Base-by-base conservation (phyloP, 2,329 filamentous ascomycete genomes). In the Penicillium sp. region DNA sequence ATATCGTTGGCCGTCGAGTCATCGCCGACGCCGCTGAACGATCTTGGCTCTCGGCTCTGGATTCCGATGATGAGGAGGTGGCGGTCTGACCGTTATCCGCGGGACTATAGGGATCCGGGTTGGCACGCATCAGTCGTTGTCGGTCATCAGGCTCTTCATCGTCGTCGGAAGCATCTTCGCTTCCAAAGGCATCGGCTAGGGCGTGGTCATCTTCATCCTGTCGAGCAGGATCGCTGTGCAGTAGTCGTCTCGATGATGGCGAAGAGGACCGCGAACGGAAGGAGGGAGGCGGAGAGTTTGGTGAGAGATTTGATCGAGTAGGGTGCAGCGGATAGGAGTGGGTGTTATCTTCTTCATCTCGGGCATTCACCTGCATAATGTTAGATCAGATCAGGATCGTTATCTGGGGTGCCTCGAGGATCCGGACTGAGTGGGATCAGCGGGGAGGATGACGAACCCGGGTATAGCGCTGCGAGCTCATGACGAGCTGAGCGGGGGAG, bases 181-280 rank as follows among this genome's bases (percentile, higher is more conserved):
- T 86, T 72, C 92, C 93, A 74, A 99, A 99, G 1, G 95, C 92
- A 72, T 98, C 93, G 66, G 91, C 91, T 14, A 99, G 84, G n/a
- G 91, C 88, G 60, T 89, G 83, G 68, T 96, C 39, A 42, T 42
- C 88, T 59, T 92, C 89, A 57, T 85, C 80, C 64, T 76, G 78
- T 54, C 74, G 71, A 55, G 79, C 74, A 39, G 80, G 79, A 64
- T 84, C 80, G 58, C 81, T 75, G 51, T 81, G 79, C 74, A 80
- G 81, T 78, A 77, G 77, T 54, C 80, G 81, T 60, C 79, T 77
- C 46, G 81, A 79, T 21, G 80, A 75, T 31, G 83, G 84, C 35
- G 90, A 93, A 1, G 92, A 92, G 31, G 89, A 83, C 71, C 90
- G 86, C 47, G 93, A 97, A 73, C 88, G 91, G 76, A 97, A 98